Evolutionary conservation across 2,329 filamentous ascomycete species (phyloP), one percentile per base, ranked within the genome.

Genomic region (Paramyrothecium roridum): DNA sequence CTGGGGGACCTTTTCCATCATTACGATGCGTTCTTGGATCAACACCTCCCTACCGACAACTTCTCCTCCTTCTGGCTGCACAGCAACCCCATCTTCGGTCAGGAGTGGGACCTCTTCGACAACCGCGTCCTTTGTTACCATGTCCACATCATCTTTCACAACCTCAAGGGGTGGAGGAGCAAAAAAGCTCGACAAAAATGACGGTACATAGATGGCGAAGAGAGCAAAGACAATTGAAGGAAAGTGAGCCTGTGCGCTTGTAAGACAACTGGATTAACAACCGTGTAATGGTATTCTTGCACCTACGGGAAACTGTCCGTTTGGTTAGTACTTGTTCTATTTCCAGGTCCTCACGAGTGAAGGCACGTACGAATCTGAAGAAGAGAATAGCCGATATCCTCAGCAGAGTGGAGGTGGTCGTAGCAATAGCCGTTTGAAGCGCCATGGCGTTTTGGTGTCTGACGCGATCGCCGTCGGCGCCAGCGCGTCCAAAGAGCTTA

Each of bases 171-270:
- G 75, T 8, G 84, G 76, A 55, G 83, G 81, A 17, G 77, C 77
- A 23, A 81, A 70, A 65, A 83, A 85, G 61, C 80, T 83, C 13
- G 77, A 73, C 52, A 89, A 68, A 70, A 88, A 90, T 1, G 85
- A 77, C 0, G 86, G 80, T 0, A 87, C 67, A 62, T 90, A 91
- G 55, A 91, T 70, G 22, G 82, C 85, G 57, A 88, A 85, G 2
- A 88, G 73, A 0, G 87, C 79, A 55, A 85, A 84, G 3, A 85
- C 75, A 40, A 83, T 63, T 30, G 85, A 85, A 57, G 79, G 68
- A 57, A 76, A 70, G 60, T 70, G 70, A 54, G 71, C 72, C 71
- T 73, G 22, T 20, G 12, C 47, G 22, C 11, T 45, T 55, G 20
- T 53, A 22, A 30, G 33, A 55, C 23, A 34, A 13, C 8, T 19